Evolutionary conservation across 306 rosid species (phyloP).

Genomic region (Begonia masoniana): DNA sequence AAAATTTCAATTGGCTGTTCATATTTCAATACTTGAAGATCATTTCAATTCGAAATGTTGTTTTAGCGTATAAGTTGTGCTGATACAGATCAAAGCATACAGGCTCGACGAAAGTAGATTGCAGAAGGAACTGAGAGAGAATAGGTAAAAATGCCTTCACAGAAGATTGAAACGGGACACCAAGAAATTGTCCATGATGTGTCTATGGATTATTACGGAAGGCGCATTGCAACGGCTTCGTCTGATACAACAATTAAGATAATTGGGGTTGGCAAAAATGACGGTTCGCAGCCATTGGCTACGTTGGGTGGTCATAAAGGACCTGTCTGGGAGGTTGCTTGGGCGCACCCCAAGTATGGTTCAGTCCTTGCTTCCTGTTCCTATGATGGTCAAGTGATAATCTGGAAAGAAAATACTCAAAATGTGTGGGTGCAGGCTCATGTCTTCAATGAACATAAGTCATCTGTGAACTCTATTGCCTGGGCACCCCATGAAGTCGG

Average conservation of each 20-base stretch:
- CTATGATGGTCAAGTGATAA: constrained; percentile 65
- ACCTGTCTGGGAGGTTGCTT: constrained; percentile 78
- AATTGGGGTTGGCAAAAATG: constrained; percentile 45
- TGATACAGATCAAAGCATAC: background rate
- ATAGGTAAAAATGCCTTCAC: constrained; percentile 43
- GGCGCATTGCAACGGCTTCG: constrained; percentile 78
- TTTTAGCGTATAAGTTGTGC: too few species aligned
- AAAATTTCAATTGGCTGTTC: too few species aligned
- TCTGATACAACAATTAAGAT: constrained; percentile 80
- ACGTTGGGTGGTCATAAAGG: constrained; percentile 71
- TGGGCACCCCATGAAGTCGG: constrained; percentile 97
- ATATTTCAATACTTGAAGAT: too few species aligned
- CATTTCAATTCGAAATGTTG: too few species aligned
- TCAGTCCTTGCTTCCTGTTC: constrained; percentile 76
- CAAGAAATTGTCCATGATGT: constrained; percentile 67
- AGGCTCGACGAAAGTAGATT: constrained; percentile 1
- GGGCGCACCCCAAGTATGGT: constrained; percentile 99
- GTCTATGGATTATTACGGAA: constrained; percentile 88
- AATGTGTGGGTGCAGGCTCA: constrained; percentile 80
- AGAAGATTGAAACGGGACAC: constrained; percentile 86
- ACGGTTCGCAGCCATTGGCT: constrained; percentile 67
- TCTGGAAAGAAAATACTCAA: constrained; percentile 90
- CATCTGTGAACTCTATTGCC: constrained; percentile 78
- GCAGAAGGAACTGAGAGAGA: constrained; percentile 1
- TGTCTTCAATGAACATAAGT: constrained; percentile 57